A percentile compares a stretch with the other conserved stretches of the same genome.
Conservation (phyloP, 306 rosid genomes). For the Trifolium fragiferum region DNA sequence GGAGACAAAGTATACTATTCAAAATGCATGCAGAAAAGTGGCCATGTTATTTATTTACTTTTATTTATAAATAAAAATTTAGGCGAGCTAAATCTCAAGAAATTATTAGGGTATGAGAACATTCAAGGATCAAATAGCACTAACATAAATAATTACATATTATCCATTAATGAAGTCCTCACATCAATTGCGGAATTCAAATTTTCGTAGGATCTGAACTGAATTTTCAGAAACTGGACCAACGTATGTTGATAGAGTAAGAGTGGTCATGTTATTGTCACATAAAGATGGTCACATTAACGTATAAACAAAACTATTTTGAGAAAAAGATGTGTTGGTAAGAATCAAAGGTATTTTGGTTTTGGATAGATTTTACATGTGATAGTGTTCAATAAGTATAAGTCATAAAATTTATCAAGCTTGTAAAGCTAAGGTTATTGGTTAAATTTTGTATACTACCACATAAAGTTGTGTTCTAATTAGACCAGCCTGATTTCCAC, state of each 20-base stretch:
- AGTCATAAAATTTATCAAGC: slow-evolving; percentile 48
- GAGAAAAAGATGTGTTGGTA: slow-evolving; percentile 31
- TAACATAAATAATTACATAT: background rate
- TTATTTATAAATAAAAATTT: background rate
- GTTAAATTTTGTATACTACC: slow-evolving; percentile 51
- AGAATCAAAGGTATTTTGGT: slow-evolving; percentile 44
- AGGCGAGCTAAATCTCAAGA: background rate
- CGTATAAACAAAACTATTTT: slow-evolving; percentile 34
- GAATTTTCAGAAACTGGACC: background rate
- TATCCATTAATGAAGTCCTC: background rate
- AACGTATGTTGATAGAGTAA: background rate
- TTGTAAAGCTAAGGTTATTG: slow-evolving; percentile 57
- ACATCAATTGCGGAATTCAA: background rate
- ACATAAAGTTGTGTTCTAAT: slow-evolving; percentile 65
- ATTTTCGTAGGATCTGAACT: background rate
- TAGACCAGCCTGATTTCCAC: slow-evolving; percentile 88
- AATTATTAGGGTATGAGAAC: background rate
- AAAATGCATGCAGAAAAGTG: slow-evolving; percentile 27
- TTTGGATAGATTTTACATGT: slow-evolving; percentile 27
- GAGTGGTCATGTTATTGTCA: background rate
- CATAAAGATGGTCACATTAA: slow-evolving; percentile 35
- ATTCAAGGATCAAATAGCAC: too few relatives aligned
- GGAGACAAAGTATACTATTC: slow-evolving; percentile 43
- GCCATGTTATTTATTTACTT: slow-evolving; percentile 35
- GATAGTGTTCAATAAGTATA: slow-evolving; percentile 45